These are phyloP conservation scores for Stenocarpella maydis DNA, from an alignment of 2,329 filamentous ascomycete genomes.

Conservation along the genomic window DNA sequence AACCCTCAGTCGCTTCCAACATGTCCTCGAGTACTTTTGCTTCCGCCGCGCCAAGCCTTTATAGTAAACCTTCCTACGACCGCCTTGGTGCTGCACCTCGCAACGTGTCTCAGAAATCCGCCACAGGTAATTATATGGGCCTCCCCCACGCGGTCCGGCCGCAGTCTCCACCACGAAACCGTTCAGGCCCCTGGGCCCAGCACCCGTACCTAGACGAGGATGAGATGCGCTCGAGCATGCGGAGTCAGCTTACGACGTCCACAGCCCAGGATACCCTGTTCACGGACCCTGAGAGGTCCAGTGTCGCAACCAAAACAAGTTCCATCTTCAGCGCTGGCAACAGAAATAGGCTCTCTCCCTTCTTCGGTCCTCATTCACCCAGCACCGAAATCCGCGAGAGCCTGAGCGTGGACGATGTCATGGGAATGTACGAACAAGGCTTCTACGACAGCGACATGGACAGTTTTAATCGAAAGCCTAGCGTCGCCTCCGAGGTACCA, in stretches of 20 bases:
- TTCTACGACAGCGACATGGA: constrained; percentile 62
- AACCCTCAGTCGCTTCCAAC: constrained; percentile 32
- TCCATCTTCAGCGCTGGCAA: constrained; percentile 62
- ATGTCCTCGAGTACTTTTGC: constrained; percentile 33
- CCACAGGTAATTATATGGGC: constrained; percentile 33
- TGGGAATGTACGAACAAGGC: constrained; percentile 73
- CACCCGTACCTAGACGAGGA: constrained; percentile 59
- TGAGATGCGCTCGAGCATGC: constrained; percentile 63
- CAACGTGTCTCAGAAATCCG: constrained; percentile 36
- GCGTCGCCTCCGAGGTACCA: constrained; percentile 32
- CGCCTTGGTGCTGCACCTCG: constrained; percentile 30
- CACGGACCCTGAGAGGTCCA: constrained; percentile 76
- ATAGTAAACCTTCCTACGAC: constrained; percentile 32
- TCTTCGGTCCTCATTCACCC: constrained; percentile 34
- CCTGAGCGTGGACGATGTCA: constrained; percentile 72
- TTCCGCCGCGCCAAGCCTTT: constrained; percentile 28
- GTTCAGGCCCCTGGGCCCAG: constrained; percentile 34
- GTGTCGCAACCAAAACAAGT: constrained; percentile 80
- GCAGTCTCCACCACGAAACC: constrained; percentile 32
- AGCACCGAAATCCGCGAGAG: constrained; percentile 51
- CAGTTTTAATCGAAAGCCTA: constrained; percentile 43
- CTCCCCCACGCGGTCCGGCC: constrained; percentile 34
- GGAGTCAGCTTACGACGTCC: constrained; percentile 63
- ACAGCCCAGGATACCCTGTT: constrained; percentile 63
- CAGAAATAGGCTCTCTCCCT: constrained; percentile 35